These are phyloP conservation scores for Colletotrichum tropicale DNA, from an alignment of 2,329 filamentous ascomycete genomes.

Conservation along the genomic window DNA sequence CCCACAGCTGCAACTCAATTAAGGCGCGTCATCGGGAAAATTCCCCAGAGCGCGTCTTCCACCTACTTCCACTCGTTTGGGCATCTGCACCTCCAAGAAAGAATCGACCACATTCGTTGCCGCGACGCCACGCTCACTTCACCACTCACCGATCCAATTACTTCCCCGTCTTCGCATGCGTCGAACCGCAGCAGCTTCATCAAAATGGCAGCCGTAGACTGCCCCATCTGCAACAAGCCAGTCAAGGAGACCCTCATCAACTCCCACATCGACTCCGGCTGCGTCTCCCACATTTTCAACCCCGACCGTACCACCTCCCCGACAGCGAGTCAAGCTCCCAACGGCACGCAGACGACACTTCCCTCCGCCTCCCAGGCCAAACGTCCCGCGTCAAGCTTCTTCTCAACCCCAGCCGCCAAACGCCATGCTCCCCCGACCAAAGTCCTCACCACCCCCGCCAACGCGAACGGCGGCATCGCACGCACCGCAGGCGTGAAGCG, in stretches of 20 bases:
- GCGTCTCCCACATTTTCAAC: conserved; percentile 69
- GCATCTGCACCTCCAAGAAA: background rate
- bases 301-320: conserved; percentile 31
- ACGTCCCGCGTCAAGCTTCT: conserved; percentile 58
- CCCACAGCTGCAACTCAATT: background rate
- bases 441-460: conserved; percentile 35
- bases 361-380: conserved; percentile 51
- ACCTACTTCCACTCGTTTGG: background rate
- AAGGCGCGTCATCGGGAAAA: conserved; percentile 11
- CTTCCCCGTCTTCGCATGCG: background rate
- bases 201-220: conserved; percentile 60
- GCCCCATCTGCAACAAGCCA: conserved; percentile 79
- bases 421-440: conserved; percentile 45
- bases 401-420: conserved; percentile 65
- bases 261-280: conserved; percentile 86
- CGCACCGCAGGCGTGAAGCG: conserved; percentile 50
- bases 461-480: conserved; percentile 29
- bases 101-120: background rate
- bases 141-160: background rate
- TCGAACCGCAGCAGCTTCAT: background rate
- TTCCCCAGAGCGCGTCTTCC: background rate
- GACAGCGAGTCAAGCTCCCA: conserved; percentile 27
- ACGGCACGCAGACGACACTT: conserved; percentile 30
- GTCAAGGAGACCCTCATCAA: conserved; percentile 83
- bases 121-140: background rate